Percentiles rank a stretch among this genome's conserved stretches.
Conservation (phyloP, 768 basidiomycete species). For the Crepidotus variabilis region DNA sequence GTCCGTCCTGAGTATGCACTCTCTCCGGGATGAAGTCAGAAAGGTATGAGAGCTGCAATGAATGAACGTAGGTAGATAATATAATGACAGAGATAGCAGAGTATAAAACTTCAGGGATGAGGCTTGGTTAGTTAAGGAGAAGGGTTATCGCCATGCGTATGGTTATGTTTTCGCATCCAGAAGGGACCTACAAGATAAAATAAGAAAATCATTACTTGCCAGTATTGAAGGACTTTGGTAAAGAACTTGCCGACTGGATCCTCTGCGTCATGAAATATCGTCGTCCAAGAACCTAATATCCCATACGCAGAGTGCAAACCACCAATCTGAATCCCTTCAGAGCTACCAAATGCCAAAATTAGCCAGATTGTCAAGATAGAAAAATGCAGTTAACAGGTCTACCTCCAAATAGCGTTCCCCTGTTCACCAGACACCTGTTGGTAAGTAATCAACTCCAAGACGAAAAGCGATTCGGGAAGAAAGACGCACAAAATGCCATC, state of each 20-base stretch:
- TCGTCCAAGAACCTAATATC: slow-evolving; percentile 50
- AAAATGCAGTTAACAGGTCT: slow-evolving; percentile 10
- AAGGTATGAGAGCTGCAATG: too few species aligned
- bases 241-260: slow-evolving; percentile 40
- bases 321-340: slow-evolving; percentile 61
- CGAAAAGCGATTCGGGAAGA: not conserved
- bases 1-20: too few species aligned
- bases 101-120: too few species aligned
- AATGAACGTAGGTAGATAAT: too few species aligned
- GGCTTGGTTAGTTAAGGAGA: too few species aligned
- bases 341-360: slow-evolving; percentile 30
- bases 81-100: too few species aligned
- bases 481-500: slow-evolving; percentile 60
- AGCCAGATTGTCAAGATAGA: not conserved
- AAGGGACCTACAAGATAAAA: slow-evolving; percentile 26
- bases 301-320: slow-evolving; percentile 57
- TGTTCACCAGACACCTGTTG: slow-evolving; percentile 48
- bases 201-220: not conserved
- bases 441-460: not conserved
- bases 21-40: too few species aligned
- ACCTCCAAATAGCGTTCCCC: slow-evolving; percentile 57
- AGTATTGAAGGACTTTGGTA: not conserved
- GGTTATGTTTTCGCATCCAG: slow-evolving; percentile 26
- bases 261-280: slow-evolving; percentile 38
- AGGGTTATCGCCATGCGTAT: too few species aligned